phyloP scores from a whole-genome alignment of 139 green algal genomes.

The Zygnema circumcarinatum region DNA sequence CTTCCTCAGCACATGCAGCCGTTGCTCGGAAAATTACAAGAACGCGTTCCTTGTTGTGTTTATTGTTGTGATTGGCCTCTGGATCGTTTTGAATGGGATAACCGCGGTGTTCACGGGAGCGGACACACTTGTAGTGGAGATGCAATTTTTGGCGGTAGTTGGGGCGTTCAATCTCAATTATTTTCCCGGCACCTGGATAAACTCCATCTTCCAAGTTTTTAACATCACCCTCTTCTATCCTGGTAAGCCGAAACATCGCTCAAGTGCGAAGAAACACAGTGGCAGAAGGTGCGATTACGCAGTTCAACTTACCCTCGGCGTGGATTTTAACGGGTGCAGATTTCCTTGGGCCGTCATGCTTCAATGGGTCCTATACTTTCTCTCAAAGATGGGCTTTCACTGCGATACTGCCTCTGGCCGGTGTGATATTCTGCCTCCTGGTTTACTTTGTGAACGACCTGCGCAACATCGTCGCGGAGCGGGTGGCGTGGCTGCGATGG shows the following conservation, averaged over 20 bases:
- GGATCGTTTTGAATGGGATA: not conserved
- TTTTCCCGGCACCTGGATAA: conserved; percentile 4
- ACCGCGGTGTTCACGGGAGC: not conserved
- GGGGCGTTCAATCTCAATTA: not conserved
- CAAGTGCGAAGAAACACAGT: no score
- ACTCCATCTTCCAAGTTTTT: conserved; percentile 18
- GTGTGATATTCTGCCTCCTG: not conserved
- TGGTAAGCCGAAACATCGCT: not conserved
- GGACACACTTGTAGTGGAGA: conserved; percentile 9
- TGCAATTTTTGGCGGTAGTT: conserved; percentile 16
- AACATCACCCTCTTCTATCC: conserved; percentile 21
- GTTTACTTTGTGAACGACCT: not conserved
- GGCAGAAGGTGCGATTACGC: no score
- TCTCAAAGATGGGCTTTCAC: conserved; percentile 1
- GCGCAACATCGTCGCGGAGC: not conserved
- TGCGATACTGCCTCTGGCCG: not conserved
- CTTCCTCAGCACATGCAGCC: conserved; percentile 8
- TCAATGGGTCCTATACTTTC: conserved; percentile 4
- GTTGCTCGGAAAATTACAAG: not conserved
- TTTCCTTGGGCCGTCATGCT: not conserved
- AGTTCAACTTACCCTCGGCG: no score
- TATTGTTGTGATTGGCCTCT: not conserved
- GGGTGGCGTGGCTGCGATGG: not conserved
- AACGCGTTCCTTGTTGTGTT: not conserved
- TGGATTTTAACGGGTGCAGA: conserved; percentile 14